Evolutionary conservation across 2,329 filamentous ascomycete species (phyloP), one percentile per base, ranked within the genome.

Genomic region (Aspergillus caelatus): DNA sequence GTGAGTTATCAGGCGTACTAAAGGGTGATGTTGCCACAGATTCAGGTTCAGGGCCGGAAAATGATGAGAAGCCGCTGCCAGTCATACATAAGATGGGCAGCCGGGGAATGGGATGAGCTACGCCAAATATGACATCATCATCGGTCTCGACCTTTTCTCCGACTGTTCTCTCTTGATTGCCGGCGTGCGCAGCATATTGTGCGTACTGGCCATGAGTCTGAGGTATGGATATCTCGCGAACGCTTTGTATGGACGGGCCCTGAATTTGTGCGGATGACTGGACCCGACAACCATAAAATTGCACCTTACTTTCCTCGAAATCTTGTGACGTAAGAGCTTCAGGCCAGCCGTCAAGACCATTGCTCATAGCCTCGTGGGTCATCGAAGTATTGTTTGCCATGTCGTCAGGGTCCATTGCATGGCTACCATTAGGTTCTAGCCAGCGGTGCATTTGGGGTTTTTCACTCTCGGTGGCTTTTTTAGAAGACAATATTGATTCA

Each of bases 101-200:
- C 39, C 58, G 58, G 16, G 63, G 63, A 23, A 62, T 50, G 36
- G 69, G 65, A 23, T 72, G 69, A 6, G 64, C 39, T 11, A 67
- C 28, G 19, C 43, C 54, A 45, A 57, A 39, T 23, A 57, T 53
- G 23, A 36, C 11, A 30, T 60, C 59, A 28, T 41, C 50, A 8
- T 41, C 50, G 5, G 62, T 32, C 28, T 50, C 21, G 46, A 50
- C 2, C 12, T 58, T 50, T 32, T 48, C 57, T n/a, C 30, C 36
- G 52, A 64, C 32, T 14, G 28, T 8, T 23, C 5, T 56, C 21
- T 21, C 50, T n/a, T 41, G 41, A n/a, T 36, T 41, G 6, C 28
- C 10, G 23, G 55, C 4, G 6, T 46, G 21, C 23, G 21, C n/a
- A 28, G 32, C 23, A 9, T 30, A 11, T 14, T 48, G 28, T 19